Conservation (phyloP, 495 filamentous ascomycete species). For the Chaetomidium leptoderma region DNA sequence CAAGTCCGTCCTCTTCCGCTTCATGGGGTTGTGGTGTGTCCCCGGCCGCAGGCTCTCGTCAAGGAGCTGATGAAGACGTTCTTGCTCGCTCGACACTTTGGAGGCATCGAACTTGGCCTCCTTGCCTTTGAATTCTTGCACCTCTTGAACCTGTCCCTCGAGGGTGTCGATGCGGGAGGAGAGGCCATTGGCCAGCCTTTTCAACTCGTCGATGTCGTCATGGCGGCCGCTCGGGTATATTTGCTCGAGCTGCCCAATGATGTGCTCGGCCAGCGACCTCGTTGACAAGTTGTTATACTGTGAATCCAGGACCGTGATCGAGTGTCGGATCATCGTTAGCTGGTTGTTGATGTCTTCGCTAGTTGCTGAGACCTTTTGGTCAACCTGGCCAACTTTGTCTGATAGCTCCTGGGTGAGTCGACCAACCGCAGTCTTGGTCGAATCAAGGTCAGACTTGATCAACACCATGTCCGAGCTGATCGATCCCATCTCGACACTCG, state of each 20-base stretch:
- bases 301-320: conserved; percentile 17
- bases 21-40: no score
- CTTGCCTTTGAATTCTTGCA: conserved; percentile 1
- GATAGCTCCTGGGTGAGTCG: not conserved
- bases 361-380: not conserved
- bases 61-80: not conserved
- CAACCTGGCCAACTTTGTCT: not conserved
- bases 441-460: conserved; percentile 4
- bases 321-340: conserved; percentile 3
- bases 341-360: conserved; percentile 1
- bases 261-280: conserved; percentile 22
- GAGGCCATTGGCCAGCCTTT: not conserved
- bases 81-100: not conserved
- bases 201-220: conserved; percentile 9
- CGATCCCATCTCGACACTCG: not conserved
- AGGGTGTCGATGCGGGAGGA: not conserved
- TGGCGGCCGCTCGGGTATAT: conserved; percentile 19
- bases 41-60: not conserved
- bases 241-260: conserved; percentile 25
- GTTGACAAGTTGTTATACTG: conserved; percentile 32
- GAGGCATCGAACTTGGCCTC: not conserved
- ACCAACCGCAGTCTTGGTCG: not conserved
- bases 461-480: not conserved
- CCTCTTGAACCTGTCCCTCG: conserved; percentile 4
- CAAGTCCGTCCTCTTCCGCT: conserved; percentile 6